These are phyloP conservation scores for Boeremia exigua DNA, from an alignment of 2,329 filamentous ascomycete species.

Conservation along the genomic window DNA sequence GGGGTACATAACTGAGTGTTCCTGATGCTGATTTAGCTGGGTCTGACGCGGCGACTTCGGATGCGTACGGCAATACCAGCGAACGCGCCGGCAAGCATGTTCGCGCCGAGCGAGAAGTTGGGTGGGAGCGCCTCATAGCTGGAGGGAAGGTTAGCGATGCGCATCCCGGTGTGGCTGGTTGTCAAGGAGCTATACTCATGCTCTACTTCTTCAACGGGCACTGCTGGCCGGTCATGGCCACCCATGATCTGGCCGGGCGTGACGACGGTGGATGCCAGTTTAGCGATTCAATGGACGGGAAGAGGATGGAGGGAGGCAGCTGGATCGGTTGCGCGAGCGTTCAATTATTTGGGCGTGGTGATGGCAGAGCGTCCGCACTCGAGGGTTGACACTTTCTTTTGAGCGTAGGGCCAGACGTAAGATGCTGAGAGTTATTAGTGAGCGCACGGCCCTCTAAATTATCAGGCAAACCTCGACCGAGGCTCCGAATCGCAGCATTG, in stretches of 20 bases:
- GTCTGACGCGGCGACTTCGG: conserved; percentile 18
- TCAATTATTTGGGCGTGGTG: conserved; percentile 15
- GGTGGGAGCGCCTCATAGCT: conserved; percentile 93
- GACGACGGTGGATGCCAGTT: conserved; percentile 45
- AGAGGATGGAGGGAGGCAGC: conserved; percentile 7
- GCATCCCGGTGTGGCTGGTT: conserved; percentile 3
- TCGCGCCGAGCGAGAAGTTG: conserved; percentile 91
- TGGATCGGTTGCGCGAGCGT: conserved; percentile 8
- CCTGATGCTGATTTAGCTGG: conserved; percentile 60
- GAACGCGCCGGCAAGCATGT: conserved; percentile 96
- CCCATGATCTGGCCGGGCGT: conserved; percentile 49
- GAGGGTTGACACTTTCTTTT: conserved; percentile 8
- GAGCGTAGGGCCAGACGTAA: conserved; percentile 5
- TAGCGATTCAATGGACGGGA: conserved; percentile 29
- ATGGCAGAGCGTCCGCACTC: conserved; percentile 18
- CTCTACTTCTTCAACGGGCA: conserved; percentile 46
- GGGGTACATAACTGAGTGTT: conserved; percentile 99
- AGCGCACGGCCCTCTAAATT: conserved; percentile 5
- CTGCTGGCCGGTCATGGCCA: conserved; percentile 47
- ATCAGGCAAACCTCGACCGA: conserved; percentile 6
- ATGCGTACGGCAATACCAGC: conserved; percentile 86
- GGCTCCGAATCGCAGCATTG: conserved; percentile 5
- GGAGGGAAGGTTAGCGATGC: conserved; percentile 31
- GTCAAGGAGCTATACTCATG: conserved; percentile 46
- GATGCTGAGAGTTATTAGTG: conserved; percentile 6